Evolutionary conservation across 1,284 basidiomycete genomes (phyloP).

Genomic region (Fomes fomentarius): DNA sequence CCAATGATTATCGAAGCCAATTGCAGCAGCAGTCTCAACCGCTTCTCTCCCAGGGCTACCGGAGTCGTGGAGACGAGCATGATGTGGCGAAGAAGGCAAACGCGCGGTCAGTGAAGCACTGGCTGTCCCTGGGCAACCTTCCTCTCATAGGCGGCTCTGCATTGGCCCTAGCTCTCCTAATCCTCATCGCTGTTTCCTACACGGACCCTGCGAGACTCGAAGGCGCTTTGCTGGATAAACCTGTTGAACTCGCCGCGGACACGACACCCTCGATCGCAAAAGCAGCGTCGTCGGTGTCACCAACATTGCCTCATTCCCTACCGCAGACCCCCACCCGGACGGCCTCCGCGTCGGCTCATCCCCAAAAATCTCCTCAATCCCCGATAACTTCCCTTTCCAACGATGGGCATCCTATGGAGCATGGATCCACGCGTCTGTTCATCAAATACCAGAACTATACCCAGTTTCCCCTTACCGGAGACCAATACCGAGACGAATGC

Average conservation of each 20-base stretch:
- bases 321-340: no score
- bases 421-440: conserved; percentile 32
- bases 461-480: conserved; percentile 56
- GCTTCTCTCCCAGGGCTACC: conserved; percentile 47
- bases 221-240: conserved; percentile 42
- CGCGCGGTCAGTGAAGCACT: not conserved
- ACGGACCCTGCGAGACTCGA: conserved; percentile 52
- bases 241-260: conserved; percentile 13
- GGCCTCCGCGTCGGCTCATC: no score
- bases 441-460: conserved; percentile 66
- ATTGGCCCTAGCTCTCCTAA: conserved; percentile 51
- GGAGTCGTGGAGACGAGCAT: conserved; percentile 43
- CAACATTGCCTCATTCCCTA: no score
- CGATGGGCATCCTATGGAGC: conserved; percentile 26
- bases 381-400: conserved; percentile 4
- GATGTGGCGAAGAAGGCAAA: conserved; percentile 9
- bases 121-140: conserved; percentile 16
- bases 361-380: no score
- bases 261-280: conserved; percentile 10
- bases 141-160: conserved; percentile 49
- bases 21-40: conserved; percentile 51
- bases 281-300: not conserved
- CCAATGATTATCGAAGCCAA: conserved; percentile 37
- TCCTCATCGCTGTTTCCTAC: conserved; percentile 54
- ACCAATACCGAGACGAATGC: conserved; percentile 61